A percentile compares a stretch with the other conserved stretches of the same genome.
These are phyloP conservation scores for Schwanniomyces polymorphus DNA, from an alignment of 805 yeast genomes.

Conservation along the genomic window DNA sequence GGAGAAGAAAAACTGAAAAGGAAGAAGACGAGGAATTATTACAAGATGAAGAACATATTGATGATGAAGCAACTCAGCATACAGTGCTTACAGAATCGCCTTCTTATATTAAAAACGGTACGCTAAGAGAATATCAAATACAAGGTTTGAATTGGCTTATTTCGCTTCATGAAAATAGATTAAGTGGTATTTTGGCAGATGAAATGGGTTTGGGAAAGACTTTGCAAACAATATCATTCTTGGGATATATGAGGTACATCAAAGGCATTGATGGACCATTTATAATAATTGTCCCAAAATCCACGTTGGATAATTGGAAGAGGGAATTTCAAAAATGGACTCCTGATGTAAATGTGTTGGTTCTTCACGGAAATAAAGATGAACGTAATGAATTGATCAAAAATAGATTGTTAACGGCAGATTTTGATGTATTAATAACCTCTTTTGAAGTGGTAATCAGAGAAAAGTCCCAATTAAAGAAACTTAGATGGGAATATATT, in stretches of 20 bases:
- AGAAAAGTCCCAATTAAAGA: conserved; percentile 78
- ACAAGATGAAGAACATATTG: conserved; percentile 73
- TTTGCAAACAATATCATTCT: conserved; percentile 86
- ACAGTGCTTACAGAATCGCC: conserved; percentile 89
- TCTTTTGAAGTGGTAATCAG: conserved; percentile 93
- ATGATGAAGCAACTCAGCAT: conserved; percentile 44
- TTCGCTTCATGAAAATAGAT: conserved; percentile 79
- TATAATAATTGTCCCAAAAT: conserved; percentile 89
- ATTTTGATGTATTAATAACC: conserved; percentile 87
- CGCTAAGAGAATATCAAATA: conserved; percentile 84
- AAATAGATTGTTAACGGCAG: conserved; percentile 60
- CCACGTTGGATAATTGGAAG: conserved; percentile 95
- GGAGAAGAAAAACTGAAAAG: conserved; percentile 86
- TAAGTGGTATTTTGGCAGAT: conserved; percentile 94
- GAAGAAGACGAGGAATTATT: conserved; percentile 94
- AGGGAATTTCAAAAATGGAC: conserved; percentile 96
- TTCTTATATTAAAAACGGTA: conserved; percentile 66
- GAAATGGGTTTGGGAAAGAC: conserved; percentile 99
- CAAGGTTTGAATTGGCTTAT: conserved; percentile 97
- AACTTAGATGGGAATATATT: conserved; percentile 89
- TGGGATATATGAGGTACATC: conserved; percentile 82
- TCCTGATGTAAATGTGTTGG: conserved; percentile 84
- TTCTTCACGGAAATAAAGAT: conserved; percentile 90
- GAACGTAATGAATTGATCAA: conserved; percentile 62
- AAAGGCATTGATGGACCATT: conserved; percentile 86